Evolutionary conservation across 1,284 basidiomycete species (phyloP).

Genomic region (Ustilago tritici): DNA sequence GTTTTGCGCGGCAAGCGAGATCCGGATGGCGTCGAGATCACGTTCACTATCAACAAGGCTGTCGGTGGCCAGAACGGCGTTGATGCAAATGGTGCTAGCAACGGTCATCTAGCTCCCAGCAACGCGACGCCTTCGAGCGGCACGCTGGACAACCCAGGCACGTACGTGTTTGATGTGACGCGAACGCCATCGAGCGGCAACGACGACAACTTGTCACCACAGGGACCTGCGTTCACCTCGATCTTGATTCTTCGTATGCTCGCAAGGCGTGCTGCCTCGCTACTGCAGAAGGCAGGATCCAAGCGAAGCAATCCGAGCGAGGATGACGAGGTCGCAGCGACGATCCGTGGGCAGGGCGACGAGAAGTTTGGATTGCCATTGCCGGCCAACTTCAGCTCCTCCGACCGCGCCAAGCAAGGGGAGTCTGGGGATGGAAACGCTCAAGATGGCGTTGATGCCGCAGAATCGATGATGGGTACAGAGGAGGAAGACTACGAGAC

Average conservation of each 20-base stretch:
- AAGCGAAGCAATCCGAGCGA: conserved; percentile 15
- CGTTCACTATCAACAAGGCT: conserved; percentile 22
- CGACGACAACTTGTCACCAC: conserved; percentile 50
- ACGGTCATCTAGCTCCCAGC: conserved; percentile 16
- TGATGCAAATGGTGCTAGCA: conserved; percentile 11
- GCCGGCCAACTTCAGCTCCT: conserved; percentile 45
- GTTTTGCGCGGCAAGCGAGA: conserved; percentile 29
- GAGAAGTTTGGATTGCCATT: conserved; percentile 64
- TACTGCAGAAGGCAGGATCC: conserved; percentile 56
- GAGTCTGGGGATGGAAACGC: conserved; percentile 8
- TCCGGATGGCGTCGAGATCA: conserved; percentile 27
- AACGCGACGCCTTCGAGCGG: conserved; percentile 36
- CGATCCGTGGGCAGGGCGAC: conserved; percentile 46
- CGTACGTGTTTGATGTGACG: conserved; percentile 59
- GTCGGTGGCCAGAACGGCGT: not conserved
- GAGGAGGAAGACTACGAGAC: conserved; percentile 35
- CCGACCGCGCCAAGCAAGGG: conserved; percentile 20
- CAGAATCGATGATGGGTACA: not conserved
- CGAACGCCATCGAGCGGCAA: conserved; percentile 62
- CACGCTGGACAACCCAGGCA: conserved; percentile 62
- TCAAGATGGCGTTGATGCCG: conserved; percentile 4
- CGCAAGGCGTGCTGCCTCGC: conserved; percentile 50
- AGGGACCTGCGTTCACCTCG: conserved; percentile 60
- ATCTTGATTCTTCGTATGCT: conserved; percentile 63
- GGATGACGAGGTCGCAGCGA: conserved; percentile 31